Evolutionary conservation across 331 rosid species (phyloP).

Genomic region (Malus hybrid): DNA sequence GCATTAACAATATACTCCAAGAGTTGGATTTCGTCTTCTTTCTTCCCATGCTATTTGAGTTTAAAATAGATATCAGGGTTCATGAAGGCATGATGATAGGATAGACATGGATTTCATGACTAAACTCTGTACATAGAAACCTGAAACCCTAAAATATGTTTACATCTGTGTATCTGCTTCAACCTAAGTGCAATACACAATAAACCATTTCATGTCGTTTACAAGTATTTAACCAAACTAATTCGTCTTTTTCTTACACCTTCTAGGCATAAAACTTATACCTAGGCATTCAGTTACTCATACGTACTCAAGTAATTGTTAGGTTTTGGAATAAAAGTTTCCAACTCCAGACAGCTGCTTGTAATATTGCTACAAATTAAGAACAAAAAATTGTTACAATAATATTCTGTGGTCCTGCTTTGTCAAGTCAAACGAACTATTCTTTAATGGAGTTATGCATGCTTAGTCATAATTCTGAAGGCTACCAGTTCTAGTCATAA

Average conservation of each 20-base stretch:
- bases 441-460: conserved; percentile 28
- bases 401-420: conserved; percentile 21
- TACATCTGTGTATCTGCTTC: neutral
- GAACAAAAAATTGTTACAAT: neutral
- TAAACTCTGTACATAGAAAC: neutral
- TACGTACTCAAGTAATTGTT: neutral
- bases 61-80: neutral
- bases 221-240: neutral
- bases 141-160: neutral
- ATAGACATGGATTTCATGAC: neutral
- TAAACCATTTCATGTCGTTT: neutral
- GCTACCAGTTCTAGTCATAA: neutral
- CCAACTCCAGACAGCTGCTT: neutral
- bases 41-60: neutral
- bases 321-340: neutral
- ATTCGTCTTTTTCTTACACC: neutral
- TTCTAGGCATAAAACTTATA: neutral
- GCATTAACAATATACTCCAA: neutral
- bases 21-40: neutral
- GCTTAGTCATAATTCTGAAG: too few species aligned
- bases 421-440: conserved; percentile 26
- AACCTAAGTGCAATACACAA: neutral
- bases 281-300: neutral
- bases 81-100: too few species aligned
- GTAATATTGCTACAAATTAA: neutral